A percentile compares a stretch with the other conserved stretches of the same genome.
These are phyloP conservation scores for Pseudozyma flocculosa DNA, from an alignment of 1,284 basidiomycete genomes.

Conservation along the genomic window DNA sequence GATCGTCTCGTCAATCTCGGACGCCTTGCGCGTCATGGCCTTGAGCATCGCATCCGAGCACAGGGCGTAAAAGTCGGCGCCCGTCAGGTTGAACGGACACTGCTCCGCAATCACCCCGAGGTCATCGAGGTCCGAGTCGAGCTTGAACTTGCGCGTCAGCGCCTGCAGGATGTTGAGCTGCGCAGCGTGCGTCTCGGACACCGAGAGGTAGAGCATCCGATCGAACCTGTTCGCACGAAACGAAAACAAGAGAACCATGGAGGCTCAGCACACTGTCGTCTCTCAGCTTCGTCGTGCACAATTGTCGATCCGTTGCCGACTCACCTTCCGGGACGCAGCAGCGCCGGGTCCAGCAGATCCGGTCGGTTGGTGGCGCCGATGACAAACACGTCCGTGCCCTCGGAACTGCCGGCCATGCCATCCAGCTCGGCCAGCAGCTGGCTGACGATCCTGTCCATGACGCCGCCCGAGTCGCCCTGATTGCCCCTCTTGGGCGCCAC, in stretches of 20 bases:
- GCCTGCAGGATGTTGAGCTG: constrained; percentile 87
- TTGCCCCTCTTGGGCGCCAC: constrained; percentile 61
- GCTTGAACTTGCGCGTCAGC: constrained; percentile 85
- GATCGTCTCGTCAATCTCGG: constrained; percentile 65
- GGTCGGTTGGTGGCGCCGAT: constrained; percentile 62
- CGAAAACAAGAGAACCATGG: too few relatives aligned
- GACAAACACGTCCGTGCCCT: constrained; percentile 60
- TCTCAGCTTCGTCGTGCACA: too few relatives aligned
- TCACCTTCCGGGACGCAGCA: constrained; percentile 60
- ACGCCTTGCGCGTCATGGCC: constrained; percentile 87
- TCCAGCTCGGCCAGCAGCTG: constrained; percentile 61
- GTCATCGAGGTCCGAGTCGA: constrained; percentile 69
- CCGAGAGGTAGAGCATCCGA: constrained; percentile 90
- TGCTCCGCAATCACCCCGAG: constrained; percentile 70
- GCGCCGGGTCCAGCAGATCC: constrained; percentile 60
- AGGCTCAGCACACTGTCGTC: too few relatives aligned
- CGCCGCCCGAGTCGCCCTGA: constrained; percentile 61
- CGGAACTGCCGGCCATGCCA: constrained; percentile 58
- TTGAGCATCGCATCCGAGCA: constrained; percentile 95
- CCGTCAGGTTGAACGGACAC: constrained; percentile 75
- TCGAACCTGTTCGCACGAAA: constrained; percentile 96
- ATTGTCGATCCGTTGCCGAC: too few relatives aligned
- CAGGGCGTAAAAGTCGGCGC: constrained; percentile 96
- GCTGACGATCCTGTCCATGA: constrained; percentile 61
- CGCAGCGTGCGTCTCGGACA: constrained; percentile 82